These are phyloP conservation scores for Starmerella scarabaei DNA, from an alignment of 805 yeast genomes.

Conservation along the genomic window DNA sequence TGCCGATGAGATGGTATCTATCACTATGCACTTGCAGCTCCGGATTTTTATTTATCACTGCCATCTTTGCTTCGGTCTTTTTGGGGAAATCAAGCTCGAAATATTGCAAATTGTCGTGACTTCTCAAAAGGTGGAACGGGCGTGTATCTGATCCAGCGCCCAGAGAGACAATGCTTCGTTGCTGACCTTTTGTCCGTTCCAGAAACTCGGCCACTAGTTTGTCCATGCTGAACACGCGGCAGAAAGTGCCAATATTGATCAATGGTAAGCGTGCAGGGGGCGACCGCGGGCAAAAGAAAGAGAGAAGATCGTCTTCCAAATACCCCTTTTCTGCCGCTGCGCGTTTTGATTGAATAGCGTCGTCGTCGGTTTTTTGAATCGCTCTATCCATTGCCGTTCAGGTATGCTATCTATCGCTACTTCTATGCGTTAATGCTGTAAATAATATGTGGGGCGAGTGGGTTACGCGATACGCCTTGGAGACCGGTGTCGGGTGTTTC, in stretches of 20 bases:
- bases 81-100: slow-evolving; percentile 55
- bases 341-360: slow-evolving; percentile 42
- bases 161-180: slow-evolving; percentile 43
- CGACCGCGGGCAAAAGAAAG: slow-evolving; percentile 7
- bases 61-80: slow-evolving; percentile 39
- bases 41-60: slow-evolving; percentile 31
- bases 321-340: slow-evolving; percentile 37
- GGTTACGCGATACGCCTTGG: too few relatives aligned
- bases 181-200: slow-evolving; percentile 11
- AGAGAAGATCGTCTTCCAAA: slow-evolving; percentile 32
- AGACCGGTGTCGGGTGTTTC: too few relatives aligned
- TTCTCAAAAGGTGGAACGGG: slow-evolving; percentile 37
- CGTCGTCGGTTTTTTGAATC: slow-evolving; percentile 46
- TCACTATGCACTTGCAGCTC: slow-evolving; percentile 24
- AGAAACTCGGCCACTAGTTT: slow-evolving; percentile 31
- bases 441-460: too few relatives aligned
- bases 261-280: slow-evolving; percentile 38
- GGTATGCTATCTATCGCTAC: not conserved
- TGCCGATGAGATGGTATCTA: slow-evolving; percentile 41
- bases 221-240: slow-evolving; percentile 37
- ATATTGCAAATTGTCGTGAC: slow-evolving; percentile 30
- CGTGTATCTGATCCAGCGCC: slow-evolving; percentile 78
- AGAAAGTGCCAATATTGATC: slow-evolving; percentile 50
- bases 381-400: slow-evolving; percentile 23
- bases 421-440: too few relatives aligned